Base-by-base conservation (phyloP, 192 early-diverging fungal species). In the Paraglomus brasilianum region DNA sequence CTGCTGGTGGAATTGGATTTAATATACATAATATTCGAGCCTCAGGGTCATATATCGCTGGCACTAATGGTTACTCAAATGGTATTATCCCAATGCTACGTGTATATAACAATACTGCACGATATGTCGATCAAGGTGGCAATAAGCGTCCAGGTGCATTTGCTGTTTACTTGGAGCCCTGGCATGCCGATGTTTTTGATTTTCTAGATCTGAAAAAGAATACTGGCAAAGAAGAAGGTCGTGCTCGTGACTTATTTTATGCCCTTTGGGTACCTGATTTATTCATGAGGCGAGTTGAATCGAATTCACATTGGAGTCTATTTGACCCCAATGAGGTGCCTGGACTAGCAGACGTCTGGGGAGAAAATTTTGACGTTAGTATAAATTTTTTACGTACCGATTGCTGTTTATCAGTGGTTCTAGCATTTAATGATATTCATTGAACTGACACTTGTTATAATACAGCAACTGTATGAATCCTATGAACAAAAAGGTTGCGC, bases 81-180 rank as follows among this genome's bases (percentile, higher is more conserved):
- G 97, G 97, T 6, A 82, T 98, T 42, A 83, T 98, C 36, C 97
- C 97, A 6, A 97, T 98, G 95, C 84, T 98, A 68, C 91, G 95
- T 56, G 97, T 98, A 9, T 98, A 88, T 74, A 98, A 98, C 83
- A 96, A 96, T 81, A 98, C 97, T 5, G 95, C 97, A 11, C 88
- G 97, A 41, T 98, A 97, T 77, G 95, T 98, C n/a, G 95, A 97
- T 82, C 97, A 98, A 81, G 97, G 97, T 60, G 97, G 95, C 41
- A 97, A 97, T 85, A 98, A 97, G 85, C 91, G 95, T 36, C 95
- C 95, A 1, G 95, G 97, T 14, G 94, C 95, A 5, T 97, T 98
- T 86, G 97, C 97, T 63, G 89, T 98, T 74, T 98, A 98, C 82
- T 82, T 98, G 41, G 97, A 98, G 80, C 94, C 95, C 15, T 98